Conservation (phyloP, 768 basidiomycete species). For the Nidula microcarpa region DNA sequence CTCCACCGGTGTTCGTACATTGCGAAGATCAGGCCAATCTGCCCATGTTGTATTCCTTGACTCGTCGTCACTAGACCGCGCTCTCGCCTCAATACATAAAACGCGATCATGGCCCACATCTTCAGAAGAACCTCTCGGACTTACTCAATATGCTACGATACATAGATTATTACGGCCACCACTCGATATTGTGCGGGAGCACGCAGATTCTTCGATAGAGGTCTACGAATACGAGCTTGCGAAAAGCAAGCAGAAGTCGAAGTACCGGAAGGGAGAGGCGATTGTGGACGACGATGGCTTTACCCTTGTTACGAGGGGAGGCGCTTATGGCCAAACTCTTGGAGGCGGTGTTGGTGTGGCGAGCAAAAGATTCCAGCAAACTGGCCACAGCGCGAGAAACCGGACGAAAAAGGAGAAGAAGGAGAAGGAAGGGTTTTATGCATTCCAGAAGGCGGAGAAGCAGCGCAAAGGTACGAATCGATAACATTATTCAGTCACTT, state of each 20-base stretch:
- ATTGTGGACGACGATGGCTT: constrained; percentile 95
- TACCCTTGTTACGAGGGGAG: constrained; percentile 89
- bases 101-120: constrained; percentile 61
- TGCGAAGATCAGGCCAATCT: constrained; percentile 60
- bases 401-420: constrained; percentile 54
- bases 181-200: constrained; percentile 67
- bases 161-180: constrained; percentile 73
- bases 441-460: constrained; percentile 88
- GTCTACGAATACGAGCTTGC: constrained; percentile 72
- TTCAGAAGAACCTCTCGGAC: constrained; percentile 58
- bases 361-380: constrained; percentile 65
- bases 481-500: constrained; percentile 2
- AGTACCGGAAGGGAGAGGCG: constrained; percentile 80
- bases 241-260: constrained; percentile 55
- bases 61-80: constrained; percentile 63
- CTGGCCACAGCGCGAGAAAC: constrained; percentile 44
- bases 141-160: constrained; percentile 65
- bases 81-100: constrained; percentile 52
- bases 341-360: constrained; percentile 73
- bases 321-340: constrained; percentile 83
- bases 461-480: constrained; percentile 68
- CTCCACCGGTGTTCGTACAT: constrained; percentile 41
- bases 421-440: constrained; percentile 80
- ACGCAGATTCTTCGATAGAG: constrained; percentile 76
- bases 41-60: constrained; percentile 77